phyloP scores from a whole-genome alignment of 208 protist species.

The Borovskyia barvae region DNA sequence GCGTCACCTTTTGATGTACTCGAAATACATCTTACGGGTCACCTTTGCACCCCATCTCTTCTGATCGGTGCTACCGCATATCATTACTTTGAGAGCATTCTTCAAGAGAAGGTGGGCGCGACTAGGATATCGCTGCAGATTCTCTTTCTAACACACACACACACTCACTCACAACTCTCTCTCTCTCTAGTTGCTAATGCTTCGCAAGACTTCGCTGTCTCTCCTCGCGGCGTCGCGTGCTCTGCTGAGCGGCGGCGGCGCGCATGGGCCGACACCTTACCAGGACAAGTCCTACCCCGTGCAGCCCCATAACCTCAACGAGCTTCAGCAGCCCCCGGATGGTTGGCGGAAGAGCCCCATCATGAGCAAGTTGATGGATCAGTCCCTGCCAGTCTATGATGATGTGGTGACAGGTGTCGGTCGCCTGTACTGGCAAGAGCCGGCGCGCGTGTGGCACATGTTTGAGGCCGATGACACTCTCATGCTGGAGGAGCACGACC shows the following conservation, averaged over 20 bases:
- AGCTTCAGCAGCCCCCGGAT: conserved; percentile 76
- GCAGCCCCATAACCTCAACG: conserved; percentile 78
- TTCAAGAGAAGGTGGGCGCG: not conserved
- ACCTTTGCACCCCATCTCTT: too few species aligned
- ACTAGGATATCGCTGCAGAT: not conserved
- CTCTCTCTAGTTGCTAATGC: conserved; percentile 37
- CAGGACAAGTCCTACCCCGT: conserved; percentile 85
- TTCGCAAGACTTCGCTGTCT: conserved; percentile 70
- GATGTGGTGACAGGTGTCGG: conserved; percentile 80
- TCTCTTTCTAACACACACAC: not conserved
- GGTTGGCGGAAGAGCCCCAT: conserved; percentile 84
- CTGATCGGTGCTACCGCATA: too few species aligned
- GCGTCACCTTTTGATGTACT: too few species aligned
- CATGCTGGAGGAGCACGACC: conserved; percentile 90
- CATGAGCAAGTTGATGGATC: conserved; percentile 89
- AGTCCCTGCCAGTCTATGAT: conserved; percentile 83
- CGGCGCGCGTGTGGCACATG: conserved; percentile 81
- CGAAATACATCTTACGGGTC: too few species aligned
- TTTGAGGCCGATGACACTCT: conserved; percentile 89
- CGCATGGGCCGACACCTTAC: conserved; percentile 66
- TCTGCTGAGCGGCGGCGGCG: conserved; percentile 46
- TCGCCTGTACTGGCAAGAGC: conserved; percentile 88
- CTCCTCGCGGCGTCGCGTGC: conserved; percentile 64
- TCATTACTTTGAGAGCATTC: not conserved
- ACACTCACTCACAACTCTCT: not conserved